phyloP scores from a whole-genome alignment of 2,329 filamentous ascomycete species.

The Cladobotryum mycophilum region DNA sequence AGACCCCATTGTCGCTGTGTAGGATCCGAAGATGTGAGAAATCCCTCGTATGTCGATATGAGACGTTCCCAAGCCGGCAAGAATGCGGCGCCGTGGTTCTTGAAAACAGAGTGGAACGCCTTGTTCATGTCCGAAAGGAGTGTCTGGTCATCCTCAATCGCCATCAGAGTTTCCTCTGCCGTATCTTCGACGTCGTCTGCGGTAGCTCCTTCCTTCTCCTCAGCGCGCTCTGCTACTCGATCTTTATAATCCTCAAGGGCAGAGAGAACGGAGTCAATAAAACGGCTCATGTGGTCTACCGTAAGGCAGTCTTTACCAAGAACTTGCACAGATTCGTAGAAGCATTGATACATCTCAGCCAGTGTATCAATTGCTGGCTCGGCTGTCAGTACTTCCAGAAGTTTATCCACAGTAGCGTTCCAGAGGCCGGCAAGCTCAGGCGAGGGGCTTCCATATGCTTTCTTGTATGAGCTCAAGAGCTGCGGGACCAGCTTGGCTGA shows the following conservation, averaged over 20 bases:
- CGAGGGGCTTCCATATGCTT: slow-evolving; percentile 75
- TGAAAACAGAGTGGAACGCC: slow-evolving; percentile 98
- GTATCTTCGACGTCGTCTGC: slow-evolving; percentile 87
- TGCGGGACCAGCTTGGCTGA: slow-evolving; percentile 93
- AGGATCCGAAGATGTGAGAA: slow-evolving; percentile 73
- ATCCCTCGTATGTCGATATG: slow-evolving; percentile 76
- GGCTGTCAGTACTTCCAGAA: slow-evolving; percentile 86
- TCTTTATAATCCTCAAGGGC: slow-evolving; percentile 90
- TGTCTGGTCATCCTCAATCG: slow-evolving; percentile 95
- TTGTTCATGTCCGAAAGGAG: slow-evolving; percentile 99
- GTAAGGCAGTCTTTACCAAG: slow-evolving; percentile 79
- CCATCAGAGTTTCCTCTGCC: slow-evolving; percentile 77
- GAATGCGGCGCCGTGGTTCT: slow-evolving; percentile 83
- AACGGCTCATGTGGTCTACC: slow-evolving; percentile 71
- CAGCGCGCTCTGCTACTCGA: slow-evolving; percentile 74
- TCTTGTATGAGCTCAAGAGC: slow-evolving; percentile 89
- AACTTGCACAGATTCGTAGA: slow-evolving; percentile 96
- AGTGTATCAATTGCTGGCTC: slow-evolving; percentile 95
- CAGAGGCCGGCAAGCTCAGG: slow-evolving; percentile 76
- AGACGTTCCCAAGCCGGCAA: slow-evolving; percentile 82
- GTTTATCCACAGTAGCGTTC: slow-evolving; percentile 78
- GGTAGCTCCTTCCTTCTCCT: slow-evolving; percentile 67
- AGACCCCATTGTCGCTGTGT: slow-evolving; percentile 98
- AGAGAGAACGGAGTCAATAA: slow-evolving; percentile 79
- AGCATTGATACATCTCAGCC: slow-evolving; percentile 99